Evolutionary conservation across 2,329 filamentous ascomycete species (phyloP).

Genomic region (Akanthomyces lecanii): DNA sequence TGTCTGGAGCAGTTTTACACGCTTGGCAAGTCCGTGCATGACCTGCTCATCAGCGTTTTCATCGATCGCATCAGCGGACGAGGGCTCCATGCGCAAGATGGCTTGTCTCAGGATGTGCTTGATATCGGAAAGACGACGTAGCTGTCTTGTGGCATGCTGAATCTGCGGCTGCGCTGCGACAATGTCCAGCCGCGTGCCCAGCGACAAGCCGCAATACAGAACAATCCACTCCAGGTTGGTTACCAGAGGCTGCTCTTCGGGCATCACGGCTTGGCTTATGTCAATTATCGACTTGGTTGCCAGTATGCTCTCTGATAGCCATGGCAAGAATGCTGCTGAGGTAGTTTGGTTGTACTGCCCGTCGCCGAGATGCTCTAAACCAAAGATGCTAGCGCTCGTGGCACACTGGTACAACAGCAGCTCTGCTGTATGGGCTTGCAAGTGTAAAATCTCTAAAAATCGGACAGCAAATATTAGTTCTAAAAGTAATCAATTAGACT

Average conservation of each 20-base stretch:
- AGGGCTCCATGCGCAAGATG: slow-evolving; percentile 26
- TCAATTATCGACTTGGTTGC: slow-evolving; percentile 29
- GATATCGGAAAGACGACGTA: slow-evolving; percentile 29
- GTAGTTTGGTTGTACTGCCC: slow-evolving; percentile 9
- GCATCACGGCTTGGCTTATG: slow-evolving; percentile 26
- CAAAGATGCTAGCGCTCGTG: slow-evolving; percentile 26
- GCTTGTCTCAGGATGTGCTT: slow-evolving; percentile 28
- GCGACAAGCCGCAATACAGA: slow-evolving; percentile 29
- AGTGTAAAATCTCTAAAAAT: not conserved
- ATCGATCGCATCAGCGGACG: slow-evolving; percentile 12
- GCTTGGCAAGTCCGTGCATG: slow-evolving; percentile 24
- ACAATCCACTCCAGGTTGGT: slow-evolving; percentile 31
- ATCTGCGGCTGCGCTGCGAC: slow-evolving; percentile 26
- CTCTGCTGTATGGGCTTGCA: slow-evolving; percentile 28
- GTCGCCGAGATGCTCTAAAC: slow-evolving; percentile 20
- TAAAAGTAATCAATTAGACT: fast-evolving
- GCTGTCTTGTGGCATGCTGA: slow-evolving; percentile 24
- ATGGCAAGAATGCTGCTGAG: slow-evolving; percentile 23
- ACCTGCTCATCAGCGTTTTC: slow-evolving; percentile 21
- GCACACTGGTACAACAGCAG: slow-evolving; percentile 29
- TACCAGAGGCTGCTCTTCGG: slow-evolving; percentile 26
- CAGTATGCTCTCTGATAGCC: slow-evolving; percentile 29
- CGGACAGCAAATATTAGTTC: no score
- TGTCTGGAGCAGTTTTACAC: slow-evolving; percentile 7
- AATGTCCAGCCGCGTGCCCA: slow-evolving; percentile 29